Evolutionary conservation across 1,284 basidiomycete species (phyloP).

Genomic region (Ustilago shanxiensis): DNA sequence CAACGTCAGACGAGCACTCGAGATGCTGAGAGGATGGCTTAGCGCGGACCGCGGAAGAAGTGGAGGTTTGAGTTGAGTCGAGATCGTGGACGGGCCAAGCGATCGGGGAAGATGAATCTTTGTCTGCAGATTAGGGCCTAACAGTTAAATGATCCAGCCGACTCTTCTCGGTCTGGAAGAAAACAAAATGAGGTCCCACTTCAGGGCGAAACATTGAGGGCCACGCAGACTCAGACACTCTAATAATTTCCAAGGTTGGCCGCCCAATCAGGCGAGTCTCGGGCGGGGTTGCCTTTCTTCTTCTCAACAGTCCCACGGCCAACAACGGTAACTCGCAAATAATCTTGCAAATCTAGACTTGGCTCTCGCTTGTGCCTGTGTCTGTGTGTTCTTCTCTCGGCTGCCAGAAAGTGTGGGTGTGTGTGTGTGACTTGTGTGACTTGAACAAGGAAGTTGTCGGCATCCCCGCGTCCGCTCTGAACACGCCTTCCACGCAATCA

Average conservation of each 20-base stretch:
- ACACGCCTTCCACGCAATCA: conserved; percentile 35
- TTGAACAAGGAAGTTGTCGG: conserved; percentile 8
- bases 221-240: too few species aligned
- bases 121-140: neutral
- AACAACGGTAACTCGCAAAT: neutral
- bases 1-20: neutral
- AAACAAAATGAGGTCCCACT: neutral
- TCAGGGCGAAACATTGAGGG: neutral
- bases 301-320: neutral
- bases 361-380: conserved; percentile 7
- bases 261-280: neutral
- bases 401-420: neutral
- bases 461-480: conserved; percentile 11
- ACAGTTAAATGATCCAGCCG: too few species aligned
- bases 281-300: neutral
- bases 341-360: neutral
- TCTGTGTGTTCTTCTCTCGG: conserved; percentile 12
- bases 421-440: neutral
- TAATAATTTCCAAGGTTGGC: too few species aligned
- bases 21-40: neutral
- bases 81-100: conserved; percentile 2
- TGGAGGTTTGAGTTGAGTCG: neutral
- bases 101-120: neutral
- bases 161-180: conserved; percentile 8
- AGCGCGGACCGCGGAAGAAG: conserved; percentile 17